Evolutionary conservation across 306 rosid species (phyloP).

Genomic region (Morella rubra): DNA sequence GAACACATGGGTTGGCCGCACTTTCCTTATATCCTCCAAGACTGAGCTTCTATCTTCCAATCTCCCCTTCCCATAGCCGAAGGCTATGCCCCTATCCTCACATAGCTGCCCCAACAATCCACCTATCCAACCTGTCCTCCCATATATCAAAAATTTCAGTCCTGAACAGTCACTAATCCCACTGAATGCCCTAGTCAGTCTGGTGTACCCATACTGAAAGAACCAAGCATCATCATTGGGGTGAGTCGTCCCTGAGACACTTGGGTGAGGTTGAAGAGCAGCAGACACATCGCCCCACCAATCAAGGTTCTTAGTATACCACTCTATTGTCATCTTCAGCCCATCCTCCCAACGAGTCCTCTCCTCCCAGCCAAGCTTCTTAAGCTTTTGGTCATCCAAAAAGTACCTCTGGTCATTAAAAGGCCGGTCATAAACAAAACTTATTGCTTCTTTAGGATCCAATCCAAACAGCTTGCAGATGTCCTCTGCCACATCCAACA

Average conservation of each 20-base stretch:
- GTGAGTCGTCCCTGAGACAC: conserved; percentile 29
- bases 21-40: conserved; percentile 40
- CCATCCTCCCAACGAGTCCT: conserved; percentile 57
- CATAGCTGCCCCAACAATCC: conserved; percentile 50
- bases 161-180: conserved; percentile 18
- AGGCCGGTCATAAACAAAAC: conserved; percentile 53
- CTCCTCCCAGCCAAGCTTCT: conserved; percentile 53
- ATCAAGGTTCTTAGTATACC: conserved; percentile 51
- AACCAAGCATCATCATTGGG: not conserved
- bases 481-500: conserved; percentile 56
- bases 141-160: conserved; percentile 52
- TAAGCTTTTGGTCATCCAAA: conserved; percentile 54
- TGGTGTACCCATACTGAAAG: not conserved
- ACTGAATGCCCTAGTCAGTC: too few relatives aligned
- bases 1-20: conserved; percentile 56
- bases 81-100: conserved; percentile 45
- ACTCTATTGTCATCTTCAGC: conserved; percentile 50
- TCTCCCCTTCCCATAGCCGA: conserved; percentile 47
- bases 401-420: conserved; percentile 62
- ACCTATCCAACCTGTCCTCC: conserved; percentile 58
- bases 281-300: conserved; percentile 77
- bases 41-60: conserved; percentile 42
- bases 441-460: conserved; percentile 40
- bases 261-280: conserved; percentile 63
- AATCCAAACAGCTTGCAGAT: conserved; percentile 47